phyloP scores from a whole-genome alignment of 257 asterid species.

The Striga asiatica region DNA sequence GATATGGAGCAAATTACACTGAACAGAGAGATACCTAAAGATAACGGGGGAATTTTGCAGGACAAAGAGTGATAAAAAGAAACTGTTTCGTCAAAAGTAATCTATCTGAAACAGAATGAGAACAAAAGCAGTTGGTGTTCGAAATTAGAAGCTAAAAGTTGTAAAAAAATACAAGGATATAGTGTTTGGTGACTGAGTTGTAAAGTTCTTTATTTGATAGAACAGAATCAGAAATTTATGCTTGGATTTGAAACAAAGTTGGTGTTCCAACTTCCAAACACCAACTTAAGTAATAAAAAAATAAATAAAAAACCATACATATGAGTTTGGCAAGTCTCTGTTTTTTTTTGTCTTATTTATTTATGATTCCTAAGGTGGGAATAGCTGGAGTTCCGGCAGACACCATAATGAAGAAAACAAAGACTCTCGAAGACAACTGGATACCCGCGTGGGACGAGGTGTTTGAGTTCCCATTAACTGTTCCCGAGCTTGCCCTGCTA shows the following conservation, averaged over 20 bases:
- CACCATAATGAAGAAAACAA: conserved; percentile 57
- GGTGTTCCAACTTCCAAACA: background rate
- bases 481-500: conserved; percentile 76
- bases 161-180: background rate
- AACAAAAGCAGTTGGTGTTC: background rate
- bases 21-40: background rate
- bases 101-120: background rate
- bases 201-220: background rate
- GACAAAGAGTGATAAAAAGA: too few species aligned
- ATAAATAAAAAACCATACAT: too few species aligned
- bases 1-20: too few species aligned
- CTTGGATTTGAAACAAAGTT: background rate
- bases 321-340: background rate
- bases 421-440: conserved; percentile 66
- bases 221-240: background rate
- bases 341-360: background rate
- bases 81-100: too few species aligned
- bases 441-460: conserved; percentile 72
- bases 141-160: background rate
- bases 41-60: too few species aligned
- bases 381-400: conserved; percentile 78
- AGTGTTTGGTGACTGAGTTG: background rate
- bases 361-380: conserved; percentile 44
- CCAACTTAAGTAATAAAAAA: background rate
- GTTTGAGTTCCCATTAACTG: conserved; percentile 62